Conservation (phyloP, 805 yeast species). For the Ogataea kodamae region DNA sequence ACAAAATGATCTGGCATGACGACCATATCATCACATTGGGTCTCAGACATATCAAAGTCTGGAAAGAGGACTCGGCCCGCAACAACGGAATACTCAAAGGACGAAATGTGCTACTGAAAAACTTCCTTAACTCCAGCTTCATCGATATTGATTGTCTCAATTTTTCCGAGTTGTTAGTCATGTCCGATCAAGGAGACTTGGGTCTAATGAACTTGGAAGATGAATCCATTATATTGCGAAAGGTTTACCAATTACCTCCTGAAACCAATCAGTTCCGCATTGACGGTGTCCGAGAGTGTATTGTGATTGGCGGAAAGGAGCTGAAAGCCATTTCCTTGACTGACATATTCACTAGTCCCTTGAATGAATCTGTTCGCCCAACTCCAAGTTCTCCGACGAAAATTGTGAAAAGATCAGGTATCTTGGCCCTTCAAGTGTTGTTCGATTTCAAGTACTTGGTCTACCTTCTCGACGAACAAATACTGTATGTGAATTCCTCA, state of each 20-base stretch:
- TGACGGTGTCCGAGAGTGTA: conserved; percentile 17
- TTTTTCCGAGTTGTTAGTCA: conserved; percentile 36
- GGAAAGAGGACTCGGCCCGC: conserved; percentile 39
- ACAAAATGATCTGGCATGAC: conserved; percentile 54
- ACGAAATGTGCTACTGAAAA: conserved; percentile 54
- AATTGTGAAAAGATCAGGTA: conserved; percentile 28
- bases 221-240: conserved; percentile 21
- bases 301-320: conserved; percentile 19
- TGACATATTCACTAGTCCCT: conserved; percentile 9
- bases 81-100: conserved; percentile 42
- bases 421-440: conserved; percentile 31
- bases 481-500: conserved; percentile 27
- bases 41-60: conserved; percentile 55
- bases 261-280: conserved; percentile 23
- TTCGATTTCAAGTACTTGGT: conserved; percentile 28
- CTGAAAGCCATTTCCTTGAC: conserved; percentile 17
- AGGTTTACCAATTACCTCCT: conserved; percentile 19
- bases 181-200: conserved; percentile 35
- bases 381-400: conserved; percentile 30
- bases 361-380: conserved; percentile 18
- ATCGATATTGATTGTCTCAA: conserved; percentile 36
- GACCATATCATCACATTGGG: conserved; percentile 53
- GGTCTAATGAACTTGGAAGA: conserved; percentile 30
- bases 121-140: conserved; percentile 47
- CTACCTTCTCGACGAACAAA: conserved; percentile 38